phyloP scores from a whole-genome alignment of 2,329 filamentous ascomycete species.

The Fusarium sp. region DNA sequence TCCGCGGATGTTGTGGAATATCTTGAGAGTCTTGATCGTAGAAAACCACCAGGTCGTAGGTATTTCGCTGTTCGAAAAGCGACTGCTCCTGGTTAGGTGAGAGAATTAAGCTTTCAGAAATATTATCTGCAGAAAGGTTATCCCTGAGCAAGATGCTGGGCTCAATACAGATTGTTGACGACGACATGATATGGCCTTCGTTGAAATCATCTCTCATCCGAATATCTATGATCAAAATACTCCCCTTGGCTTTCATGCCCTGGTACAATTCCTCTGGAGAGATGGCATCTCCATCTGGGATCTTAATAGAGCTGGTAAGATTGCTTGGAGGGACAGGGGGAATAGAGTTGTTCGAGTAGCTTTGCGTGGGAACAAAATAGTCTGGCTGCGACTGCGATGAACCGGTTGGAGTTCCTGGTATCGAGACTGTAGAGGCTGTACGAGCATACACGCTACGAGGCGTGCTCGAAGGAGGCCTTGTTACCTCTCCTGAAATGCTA shows the following conservation, averaged over 20 bases:
- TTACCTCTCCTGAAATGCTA: conserved; percentile 72
- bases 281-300: conserved; percentile 68
- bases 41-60: conserved; percentile 89
- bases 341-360: conserved; percentile 40
- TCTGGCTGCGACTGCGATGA: conserved; percentile 47
- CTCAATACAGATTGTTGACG: conserved; percentile 89
- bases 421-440: conserved; percentile 63
- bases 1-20: conserved; percentile 54
- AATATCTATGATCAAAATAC: conserved; percentile 86
- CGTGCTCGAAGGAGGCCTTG: conserved; percentile 73
- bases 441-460: conserved; percentile 72
- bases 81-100: conserved; percentile 79
- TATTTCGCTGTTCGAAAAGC: conserved; percentile 76
- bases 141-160: conserved; percentile 77
- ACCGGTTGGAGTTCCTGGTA: conserved; percentile 44
- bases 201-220: conserved; percentile 84
- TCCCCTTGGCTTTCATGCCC: conserved; percentile 69
- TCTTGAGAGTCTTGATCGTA: conserved; percentile 78
- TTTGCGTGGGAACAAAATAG: conserved; percentile 47
- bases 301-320: conserved; percentile 55
- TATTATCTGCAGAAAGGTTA: conserved; percentile 70
- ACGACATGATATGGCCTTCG: conserved; percentile 86
- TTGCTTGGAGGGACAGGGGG: conserved; percentile 54
- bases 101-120: conserved; percentile 75
- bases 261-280: conserved; percentile 76